These are phyloP conservation scores for Cryphonectria carpinicola DNA, from an alignment of 2,329 filamentous ascomycete genomes.

Conservation along the genomic window DNA sequence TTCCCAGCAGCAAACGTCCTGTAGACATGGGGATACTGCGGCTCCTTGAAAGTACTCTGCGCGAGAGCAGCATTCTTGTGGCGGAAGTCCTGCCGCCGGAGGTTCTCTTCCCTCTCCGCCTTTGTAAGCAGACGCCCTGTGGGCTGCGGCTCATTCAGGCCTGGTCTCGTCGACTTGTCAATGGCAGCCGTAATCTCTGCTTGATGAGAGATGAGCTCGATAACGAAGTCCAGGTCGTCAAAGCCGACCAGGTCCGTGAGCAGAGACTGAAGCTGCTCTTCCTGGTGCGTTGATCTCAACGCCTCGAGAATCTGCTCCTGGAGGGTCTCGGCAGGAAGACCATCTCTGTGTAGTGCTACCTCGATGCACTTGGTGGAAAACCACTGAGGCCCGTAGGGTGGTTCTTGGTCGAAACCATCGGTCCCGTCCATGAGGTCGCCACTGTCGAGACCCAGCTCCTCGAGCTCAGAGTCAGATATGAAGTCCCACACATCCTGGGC, in stretches of 20 bases:
- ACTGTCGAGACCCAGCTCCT: slow-evolving; percentile 55
- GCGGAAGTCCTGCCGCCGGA: slow-evolving; percentile 75
- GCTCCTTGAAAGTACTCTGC: slow-evolving; percentile 71
- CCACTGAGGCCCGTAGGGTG: slow-evolving; percentile 67
- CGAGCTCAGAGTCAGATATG: slow-evolving; percentile 75
- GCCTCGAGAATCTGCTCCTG: slow-evolving; percentile 77
- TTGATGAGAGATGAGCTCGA: slow-evolving; percentile 82
- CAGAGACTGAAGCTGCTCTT: slow-evolving; percentile 89
- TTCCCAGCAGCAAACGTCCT: slow-evolving; percentile 83
- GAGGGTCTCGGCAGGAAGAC: slow-evolving; percentile 70
- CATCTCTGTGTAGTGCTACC: slow-evolving; percentile 68
- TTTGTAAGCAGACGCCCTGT: slow-evolving; percentile 67
- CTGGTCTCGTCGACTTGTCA: slow-evolving; percentile 40
- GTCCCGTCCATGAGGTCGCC: slow-evolving; percentile 42
- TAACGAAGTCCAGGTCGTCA: slow-evolving; percentile 90
- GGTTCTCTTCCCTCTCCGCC: slow-evolving; percentile 76
- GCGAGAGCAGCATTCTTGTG: slow-evolving; percentile 80
- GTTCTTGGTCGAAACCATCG: slow-evolving; percentile 33
- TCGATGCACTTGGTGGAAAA: slow-evolving; percentile 68
- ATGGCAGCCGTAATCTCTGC: slow-evolving; percentile 61
- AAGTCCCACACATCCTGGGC: slow-evolving; percentile 92
- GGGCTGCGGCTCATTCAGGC: slow-evolving; percentile 29
- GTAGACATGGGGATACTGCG: slow-evolving; percentile 93
- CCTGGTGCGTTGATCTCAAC: slow-evolving; percentile 66
- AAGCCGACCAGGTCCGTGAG: slow-evolving; percentile 91